Percentiles rank a stretch among this genome's conserved stretches.
phyloP scores from a whole-genome alignment of 2,329 filamentous ascomycete genomes.

The Nectriaceae sp. region DNA sequence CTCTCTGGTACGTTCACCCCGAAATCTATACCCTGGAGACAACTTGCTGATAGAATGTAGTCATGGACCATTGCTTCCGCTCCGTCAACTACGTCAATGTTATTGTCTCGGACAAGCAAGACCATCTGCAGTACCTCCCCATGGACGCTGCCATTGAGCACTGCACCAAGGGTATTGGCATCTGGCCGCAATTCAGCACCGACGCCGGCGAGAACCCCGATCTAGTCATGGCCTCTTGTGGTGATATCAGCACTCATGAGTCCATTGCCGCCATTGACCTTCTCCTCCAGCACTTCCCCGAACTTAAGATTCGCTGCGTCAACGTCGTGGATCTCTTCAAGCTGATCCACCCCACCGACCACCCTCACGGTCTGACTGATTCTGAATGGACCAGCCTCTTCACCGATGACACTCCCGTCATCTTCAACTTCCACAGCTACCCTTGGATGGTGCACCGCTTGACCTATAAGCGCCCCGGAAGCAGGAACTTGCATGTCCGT shows the following conservation, averaged over 20 bases:
- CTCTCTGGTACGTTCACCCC: conserved; percentile 50
- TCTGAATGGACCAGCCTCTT: conserved; percentile 69
- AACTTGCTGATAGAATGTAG: conserved; percentile 30
- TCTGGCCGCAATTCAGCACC: conserved; percentile 77
- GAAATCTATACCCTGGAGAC: neutral
- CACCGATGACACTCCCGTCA: conserved; percentile 69
- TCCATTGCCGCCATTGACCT: conserved; percentile 74
- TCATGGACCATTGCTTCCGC: conserved; percentile 74
- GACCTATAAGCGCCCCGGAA: conserved; percentile 73
- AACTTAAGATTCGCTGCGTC: conserved; percentile 76
- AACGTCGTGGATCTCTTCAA: conserved; percentile 83
- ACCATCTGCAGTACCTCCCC: conserved; percentile 73
- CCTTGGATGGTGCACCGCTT: conserved; percentile 78
- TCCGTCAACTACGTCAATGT: conserved; percentile 81
- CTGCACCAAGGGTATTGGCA: conserved; percentile 77
- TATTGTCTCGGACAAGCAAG: conserved; percentile 77
- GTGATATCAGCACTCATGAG: conserved; percentile 75
- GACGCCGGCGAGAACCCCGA: conserved; percentile 70
- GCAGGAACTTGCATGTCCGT: conserved; percentile 69
- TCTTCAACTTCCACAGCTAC: conserved; percentile 87
- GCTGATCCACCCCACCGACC: conserved; percentile 68
- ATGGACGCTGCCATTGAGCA: conserved; percentile 74
- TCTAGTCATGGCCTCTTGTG: conserved; percentile 74
- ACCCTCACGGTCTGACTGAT: conserved; percentile 72
- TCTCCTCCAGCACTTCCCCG: conserved; percentile 69